These are phyloP conservation scores for Bacterosira constricta DNA, from an alignment of 108 stramenopile genomes.

Conservation along the genomic window DNA sequence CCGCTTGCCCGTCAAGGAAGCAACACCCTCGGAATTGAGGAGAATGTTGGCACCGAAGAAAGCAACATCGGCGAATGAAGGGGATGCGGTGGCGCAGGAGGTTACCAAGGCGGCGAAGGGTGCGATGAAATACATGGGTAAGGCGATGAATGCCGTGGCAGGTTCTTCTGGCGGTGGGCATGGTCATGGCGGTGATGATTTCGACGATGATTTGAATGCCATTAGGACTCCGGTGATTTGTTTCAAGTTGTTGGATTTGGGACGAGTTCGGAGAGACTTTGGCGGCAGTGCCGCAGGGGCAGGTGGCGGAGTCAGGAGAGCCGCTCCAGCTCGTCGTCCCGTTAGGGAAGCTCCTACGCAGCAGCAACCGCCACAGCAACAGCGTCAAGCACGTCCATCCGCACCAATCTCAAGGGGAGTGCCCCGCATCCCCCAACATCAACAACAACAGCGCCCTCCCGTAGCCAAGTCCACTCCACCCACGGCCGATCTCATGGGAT, in stretches of 20 bases:
- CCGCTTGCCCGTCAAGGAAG: constrained; percentile 76
- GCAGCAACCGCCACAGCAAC: constrained; percentile 9
- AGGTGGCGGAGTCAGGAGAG: constrained; percentile 18
- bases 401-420: constrained; percentile 23
- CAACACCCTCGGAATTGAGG: constrained; percentile 57
- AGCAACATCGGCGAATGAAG: too few relatives aligned
- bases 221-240: constrained; percentile 69
- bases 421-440: constrained; percentile 9
- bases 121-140: constrained; percentile 78
- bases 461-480: constrained; percentile 22
- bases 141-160: constrained; percentile 69
- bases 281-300: constrained; percentile 5
- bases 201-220: constrained; percentile 40
- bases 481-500: constrained; percentile 73
- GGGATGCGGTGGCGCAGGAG: constrained; percentile 29
- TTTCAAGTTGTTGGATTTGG: constrained; percentile 84
- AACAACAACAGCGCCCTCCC: constrained; percentile 13
- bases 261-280: constrained; percentile 58
- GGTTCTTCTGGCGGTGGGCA: not conserved
- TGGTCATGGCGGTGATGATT: constrained; percentile 8
- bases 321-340: constrained; percentile 13
- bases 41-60: constrained; percentile 57
- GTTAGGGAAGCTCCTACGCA: constrained; percentile 1
- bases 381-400: constrained; percentile 5
- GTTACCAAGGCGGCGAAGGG: constrained; percentile 80